phyloP scores from a whole-genome alignment of 2,329 filamentous ascomycete species.

The Lecanicillium sp. region DNA sequence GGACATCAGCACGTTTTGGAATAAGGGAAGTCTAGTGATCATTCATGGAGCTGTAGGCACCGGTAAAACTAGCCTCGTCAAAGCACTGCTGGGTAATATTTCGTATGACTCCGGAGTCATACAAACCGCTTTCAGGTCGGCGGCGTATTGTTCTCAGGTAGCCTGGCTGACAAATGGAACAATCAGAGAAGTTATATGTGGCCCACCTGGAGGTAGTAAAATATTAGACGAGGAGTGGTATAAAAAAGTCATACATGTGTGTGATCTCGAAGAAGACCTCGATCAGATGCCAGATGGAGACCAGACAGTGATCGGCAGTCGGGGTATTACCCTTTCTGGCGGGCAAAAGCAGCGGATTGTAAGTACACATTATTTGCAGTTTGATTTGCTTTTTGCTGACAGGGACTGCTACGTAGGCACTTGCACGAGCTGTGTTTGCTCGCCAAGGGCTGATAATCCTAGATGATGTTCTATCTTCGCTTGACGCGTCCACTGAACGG shows the following conservation, averaged over 20 bases:
- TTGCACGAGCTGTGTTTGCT: constrained; percentile 11
- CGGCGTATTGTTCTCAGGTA: constrained; percentile 3
- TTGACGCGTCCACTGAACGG: constrained; percentile 10
- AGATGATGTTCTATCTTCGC: constrained; percentile 12
- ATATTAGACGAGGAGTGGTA: not conserved
- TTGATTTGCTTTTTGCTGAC: not conserved
- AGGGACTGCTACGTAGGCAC: not conserved
- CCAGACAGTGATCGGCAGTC: constrained; percentile 8
- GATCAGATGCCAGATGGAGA: constrained; percentile 9
- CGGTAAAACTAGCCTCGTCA: constrained; percentile 3
- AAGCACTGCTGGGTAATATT: constrained; percentile 3
- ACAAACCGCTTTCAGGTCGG: not conserved
- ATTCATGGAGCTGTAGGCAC: constrained; percentile 1
- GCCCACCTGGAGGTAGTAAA: not conserved
- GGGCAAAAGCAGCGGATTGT: constrained; percentile 14
- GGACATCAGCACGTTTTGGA: not conserved
- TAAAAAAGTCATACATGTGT: not conserved
- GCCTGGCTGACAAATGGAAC: constrained; percentile 3
- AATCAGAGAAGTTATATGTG: not conserved
- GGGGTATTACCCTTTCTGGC: constrained; percentile 10
- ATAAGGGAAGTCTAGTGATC: not conserved
- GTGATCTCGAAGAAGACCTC: constrained; percentile 9
- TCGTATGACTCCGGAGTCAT: not conserved
- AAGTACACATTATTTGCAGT: not conserved
- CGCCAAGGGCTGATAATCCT: constrained; percentile 8